Base-by-base conservation (phyloP, 225 moss, liverwort and hornwort species). In the Asterella californica region DNA sequence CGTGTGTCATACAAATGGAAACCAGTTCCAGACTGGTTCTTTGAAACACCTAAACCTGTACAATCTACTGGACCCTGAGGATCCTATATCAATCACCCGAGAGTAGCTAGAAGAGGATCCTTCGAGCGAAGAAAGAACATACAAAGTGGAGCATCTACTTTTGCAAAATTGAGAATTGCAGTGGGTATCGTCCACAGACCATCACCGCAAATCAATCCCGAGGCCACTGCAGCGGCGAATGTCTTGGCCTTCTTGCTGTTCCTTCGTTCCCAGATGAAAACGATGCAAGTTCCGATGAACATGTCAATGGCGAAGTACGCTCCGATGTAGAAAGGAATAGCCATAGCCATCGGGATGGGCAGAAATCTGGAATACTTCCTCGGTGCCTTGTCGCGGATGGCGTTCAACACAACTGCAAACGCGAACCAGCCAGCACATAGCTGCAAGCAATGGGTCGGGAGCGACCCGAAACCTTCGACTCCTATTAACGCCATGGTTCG, bases 281-380 rank as follows among this genome's bases (percentile, higher is more conserved):
- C 46, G 10, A 89, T 75, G 36, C 60, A 55, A 0, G 86, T 86
- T 7, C 88, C 88, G 18, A 89, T 19, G 45, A 86, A 86, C 86
- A 89, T 89, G 77, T 89, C 88, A 21, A 89, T 81, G 24, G 88
- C 86, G 55, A 89, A 89, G 80, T 89, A 89, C 6, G 88, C 61
- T 3, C 88, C 88, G 64, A 89, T 29, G 72, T 86, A 89, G 78
- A 89, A 86, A 42, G 88, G 88, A 47, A 89, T 84, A 0, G 86
- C 86, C 88, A 89, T 89, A 1, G 86, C 88, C 86, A 89, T 89
- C 4, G 88, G 88, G 8, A 89, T 75, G 24, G 88, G 88, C 30
- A 89, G 79, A 75, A 30, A 89, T 11, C 30, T 33, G 0, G 82
- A 42, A 36, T 42, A 38, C 34, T 83, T 86, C n/a, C 36, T 50